Base-by-base conservation (phyloP, 208 protist species). In the Leishmania aethiopica region DNA sequence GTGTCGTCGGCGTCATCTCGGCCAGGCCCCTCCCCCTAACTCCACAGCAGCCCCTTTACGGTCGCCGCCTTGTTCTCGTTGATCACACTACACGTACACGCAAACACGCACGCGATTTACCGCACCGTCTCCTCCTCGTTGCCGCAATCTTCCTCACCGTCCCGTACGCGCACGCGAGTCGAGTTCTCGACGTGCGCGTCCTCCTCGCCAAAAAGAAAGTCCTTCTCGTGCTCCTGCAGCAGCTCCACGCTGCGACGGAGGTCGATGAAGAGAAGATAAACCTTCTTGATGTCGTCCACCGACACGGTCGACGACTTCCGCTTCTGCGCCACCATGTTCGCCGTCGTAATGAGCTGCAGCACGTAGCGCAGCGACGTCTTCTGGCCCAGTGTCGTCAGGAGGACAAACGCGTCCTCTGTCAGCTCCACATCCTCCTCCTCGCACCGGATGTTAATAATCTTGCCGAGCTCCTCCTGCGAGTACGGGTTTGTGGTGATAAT, bases 371-470 rank as follows among this genome's bases (percentile, higher is more conserved):
- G 92, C 1, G 99, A 99, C 5, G 99, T 99, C 64, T 96, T 96
- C 42, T 86, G 81, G 19, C 93, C 99, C 22, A 99, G 98, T 86
- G 96, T 94, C 55, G 99, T 99, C 35, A 99, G 95, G 11, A 99
- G 85, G 8, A 93, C 88, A 42, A 99, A 73, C 13, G 99, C 99
- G 55, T 99, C 97, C 6, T 99, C 97, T 35, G 94, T 93, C 89
- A 99, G 98, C 82, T 99, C 96, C 1, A 99, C 99, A 81, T 99
- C 99, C 85, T 99, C 99, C 89, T 99, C 99, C 84, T 99, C 98
- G 83, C 96, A 98, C 62, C 99, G 90, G 76, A 99, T 99, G 57
- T 94, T 77, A 59, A 99, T 95, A 87, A 99, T 99, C 83, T 99
- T 92, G 45, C 86, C 78, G 25, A 99, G 89, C 86, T 99, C 99